phyloP scores from a whole-genome alignment of 225 moss, liverwort and hornwort species.

The Bryoerythrophyllum caledonicum region DNA sequence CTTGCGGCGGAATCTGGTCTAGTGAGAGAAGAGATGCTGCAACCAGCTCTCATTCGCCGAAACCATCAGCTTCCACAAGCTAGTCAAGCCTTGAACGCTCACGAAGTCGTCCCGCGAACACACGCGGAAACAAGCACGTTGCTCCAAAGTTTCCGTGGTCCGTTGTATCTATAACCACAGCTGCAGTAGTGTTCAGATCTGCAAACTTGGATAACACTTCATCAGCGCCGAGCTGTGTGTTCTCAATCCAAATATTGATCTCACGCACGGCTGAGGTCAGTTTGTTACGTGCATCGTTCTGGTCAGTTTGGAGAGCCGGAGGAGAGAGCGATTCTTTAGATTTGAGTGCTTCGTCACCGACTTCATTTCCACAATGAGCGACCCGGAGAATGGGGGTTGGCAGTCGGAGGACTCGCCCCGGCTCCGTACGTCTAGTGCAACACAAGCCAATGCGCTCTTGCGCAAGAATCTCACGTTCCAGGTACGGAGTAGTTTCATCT shows the following conservation, averaged over 20 bases:
- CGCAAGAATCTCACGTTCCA: constrained; percentile 58
- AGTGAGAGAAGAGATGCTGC: too few species aligned
- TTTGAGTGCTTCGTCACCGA: not conserved
- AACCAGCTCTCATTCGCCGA: too few species aligned
- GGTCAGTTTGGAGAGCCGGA: not conserved
- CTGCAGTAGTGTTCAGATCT: too few species aligned
- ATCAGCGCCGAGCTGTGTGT: too few species aligned
- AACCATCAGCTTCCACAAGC: not conserved
- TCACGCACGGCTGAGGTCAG: not conserved
- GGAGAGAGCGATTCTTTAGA: not conserved
- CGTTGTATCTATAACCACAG: too few species aligned
- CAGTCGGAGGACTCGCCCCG: constrained; percentile 2
- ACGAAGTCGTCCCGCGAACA: constrained; percentile 2
- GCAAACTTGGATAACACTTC: not conserved
- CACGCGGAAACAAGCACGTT: constrained; percentile 12
- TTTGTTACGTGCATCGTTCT: not conserved
- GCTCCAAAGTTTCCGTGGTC: not conserved
- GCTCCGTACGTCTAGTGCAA: constrained; percentile 29
- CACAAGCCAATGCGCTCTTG: constrained; percentile 52
- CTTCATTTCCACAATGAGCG: constrained; percentile 20
- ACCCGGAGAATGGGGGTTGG: constrained; percentile 37
- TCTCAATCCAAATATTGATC: too few species aligned
- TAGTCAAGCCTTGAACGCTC: not conserved
- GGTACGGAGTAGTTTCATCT: not conserved
- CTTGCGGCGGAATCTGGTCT: too few species aligned